Evolutionary conservation across 768 basidiomycete genomes (phyloP).

Genomic region (Calocybe indica): DNA sequence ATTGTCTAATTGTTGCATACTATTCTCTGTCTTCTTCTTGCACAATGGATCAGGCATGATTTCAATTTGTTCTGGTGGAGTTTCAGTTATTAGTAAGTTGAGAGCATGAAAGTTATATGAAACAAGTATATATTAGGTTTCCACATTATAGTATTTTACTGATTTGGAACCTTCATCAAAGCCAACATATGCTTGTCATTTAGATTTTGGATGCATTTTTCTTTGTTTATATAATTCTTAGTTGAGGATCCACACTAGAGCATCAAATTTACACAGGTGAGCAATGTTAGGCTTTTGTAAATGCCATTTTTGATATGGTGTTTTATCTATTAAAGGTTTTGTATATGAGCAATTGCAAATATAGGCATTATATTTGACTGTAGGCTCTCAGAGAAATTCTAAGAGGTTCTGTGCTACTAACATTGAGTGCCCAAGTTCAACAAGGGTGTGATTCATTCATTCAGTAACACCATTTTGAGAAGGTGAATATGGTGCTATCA

Average conservation of each 20-base stretch:
- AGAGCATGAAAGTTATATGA: background rate
- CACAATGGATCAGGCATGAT: background rate
- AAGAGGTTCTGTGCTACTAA: conserved; percentile 12
- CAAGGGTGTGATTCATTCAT: conserved; percentile 16
- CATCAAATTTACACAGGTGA: conserved; percentile 13
- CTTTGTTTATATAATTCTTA: background rate
- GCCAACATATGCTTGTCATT: conserved; percentile 1
- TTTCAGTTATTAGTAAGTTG: background rate
- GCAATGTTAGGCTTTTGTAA: conserved; percentile 19
- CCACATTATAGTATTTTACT: background rate
- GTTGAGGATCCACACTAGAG: background rate
- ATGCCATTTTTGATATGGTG: conserved; percentile 16
- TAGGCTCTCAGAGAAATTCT: conserved; percentile 18
- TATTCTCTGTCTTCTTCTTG: background rate
- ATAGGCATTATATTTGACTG: conserved; percentile 12
- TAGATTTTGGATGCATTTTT: conserved; percentile 2
- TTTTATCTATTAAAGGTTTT: conserved; percentile 10
- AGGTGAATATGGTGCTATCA: conserved; percentile 16
- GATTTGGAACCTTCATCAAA: background rate
- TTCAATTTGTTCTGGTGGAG: background rate
- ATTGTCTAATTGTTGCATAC: too few relatives aligned
- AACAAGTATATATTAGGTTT: background rate
- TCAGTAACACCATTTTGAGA: conserved; percentile 21
- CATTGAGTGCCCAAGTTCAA: conserved; percentile 14
- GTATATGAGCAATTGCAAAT: conserved; percentile 16